Evolutionary conservation across 345 rosid genomes (phyloP).

Genomic region (Leavenworthia alabamica): DNA sequence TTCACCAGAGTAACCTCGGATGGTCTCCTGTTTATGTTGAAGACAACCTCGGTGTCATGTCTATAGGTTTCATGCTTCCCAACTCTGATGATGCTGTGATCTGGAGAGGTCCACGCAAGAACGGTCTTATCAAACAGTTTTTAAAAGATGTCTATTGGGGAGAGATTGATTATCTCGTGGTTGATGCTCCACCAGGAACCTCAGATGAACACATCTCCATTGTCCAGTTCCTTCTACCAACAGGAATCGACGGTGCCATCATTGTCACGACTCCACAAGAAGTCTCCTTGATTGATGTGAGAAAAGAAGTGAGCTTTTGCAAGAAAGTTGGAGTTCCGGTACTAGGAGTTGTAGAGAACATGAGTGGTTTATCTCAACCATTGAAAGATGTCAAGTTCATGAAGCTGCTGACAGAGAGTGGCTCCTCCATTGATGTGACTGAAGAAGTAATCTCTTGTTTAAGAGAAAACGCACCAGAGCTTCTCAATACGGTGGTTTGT

Average conservation of each 20-base stretch:
- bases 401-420: conserved; percentile 37
- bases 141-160: conserved; percentile 92
- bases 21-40: conserved; percentile 97
- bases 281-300: conserved; percentile 86
- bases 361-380: conserved; percentile 85
- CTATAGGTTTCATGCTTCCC: conserved; percentile 95
- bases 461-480: conserved; percentile 69
- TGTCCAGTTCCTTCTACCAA: conserved; percentile 75
- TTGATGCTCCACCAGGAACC: conserved; percentile 96
- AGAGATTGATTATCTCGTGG: conserved; percentile 81
- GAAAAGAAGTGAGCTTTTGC: conserved; percentile 91
- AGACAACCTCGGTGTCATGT: conserved; percentile 96
- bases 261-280: conserved; percentile 91
- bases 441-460: conserved; percentile 41
- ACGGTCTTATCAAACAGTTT: conserved; percentile 85
- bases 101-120: conserved; percentile 97
- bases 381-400: conserved; percentile 57
- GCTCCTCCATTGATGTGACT: conserved; percentile 57
- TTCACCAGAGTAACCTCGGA: conserved; percentile 95
- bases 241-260: conserved; percentile 90
- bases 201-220: conserved; percentile 95
- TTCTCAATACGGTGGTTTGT: conserved; percentile 47
- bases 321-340: conserved; percentile 81
- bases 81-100: conserved; percentile 90
- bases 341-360: conserved; percentile 96